phyloP scores from a whole-genome alignment of 2,329 filamentous ascomycete genomes.

The Fragosphaeria purpurea region DNA sequence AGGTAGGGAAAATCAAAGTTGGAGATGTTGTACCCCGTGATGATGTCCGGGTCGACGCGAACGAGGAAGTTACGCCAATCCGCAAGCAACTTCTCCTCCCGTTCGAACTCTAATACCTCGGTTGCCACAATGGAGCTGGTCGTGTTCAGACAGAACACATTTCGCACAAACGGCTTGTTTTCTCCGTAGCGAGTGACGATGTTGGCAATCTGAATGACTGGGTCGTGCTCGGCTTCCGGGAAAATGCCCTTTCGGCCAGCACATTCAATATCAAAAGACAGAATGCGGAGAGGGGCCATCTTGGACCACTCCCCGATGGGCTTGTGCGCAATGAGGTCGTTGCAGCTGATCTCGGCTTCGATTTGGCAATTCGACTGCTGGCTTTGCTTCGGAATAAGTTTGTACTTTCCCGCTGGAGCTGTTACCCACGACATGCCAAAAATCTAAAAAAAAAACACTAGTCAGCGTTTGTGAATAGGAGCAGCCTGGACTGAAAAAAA shows the following conservation, averaged over 20 bases:
- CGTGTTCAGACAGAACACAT: constrained; percentile 89
- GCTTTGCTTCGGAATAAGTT: constrained; percentile 53
- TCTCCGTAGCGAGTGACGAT: constrained; percentile 92
- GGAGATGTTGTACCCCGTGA: constrained; percentile 96
- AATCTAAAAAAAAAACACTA: constrained; percentile 39
- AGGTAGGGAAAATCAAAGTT: constrained; percentile 99
- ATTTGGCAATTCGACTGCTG: constrained; percentile 93
- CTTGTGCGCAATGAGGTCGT: constrained; percentile 75
- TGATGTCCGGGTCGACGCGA: constrained; percentile 88
- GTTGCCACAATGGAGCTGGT: constrained; percentile 94
- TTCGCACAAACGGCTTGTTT: constrained; percentile 87
- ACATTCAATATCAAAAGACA: constrained; percentile 98
- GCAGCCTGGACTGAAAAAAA: neutral
- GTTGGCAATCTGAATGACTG: constrained; percentile 96
- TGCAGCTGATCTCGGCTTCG: constrained; percentile 76
- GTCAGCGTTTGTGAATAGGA: neutral
- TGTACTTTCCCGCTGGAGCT: constrained; percentile 63
- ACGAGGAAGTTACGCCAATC: constrained; percentile 85
- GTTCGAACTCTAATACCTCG: constrained; percentile 72
- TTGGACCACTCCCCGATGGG: constrained; percentile 94
- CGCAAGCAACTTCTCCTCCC: constrained; percentile 83
- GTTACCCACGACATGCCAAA: constrained; percentile 98
- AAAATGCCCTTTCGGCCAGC: constrained; percentile 96
- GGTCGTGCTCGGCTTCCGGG: constrained; percentile 81
- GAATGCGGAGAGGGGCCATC: constrained; percentile 84